Base-by-base conservation (phyloP, 768 basidiomycete genomes). In the Kwoniella pini region DNA sequence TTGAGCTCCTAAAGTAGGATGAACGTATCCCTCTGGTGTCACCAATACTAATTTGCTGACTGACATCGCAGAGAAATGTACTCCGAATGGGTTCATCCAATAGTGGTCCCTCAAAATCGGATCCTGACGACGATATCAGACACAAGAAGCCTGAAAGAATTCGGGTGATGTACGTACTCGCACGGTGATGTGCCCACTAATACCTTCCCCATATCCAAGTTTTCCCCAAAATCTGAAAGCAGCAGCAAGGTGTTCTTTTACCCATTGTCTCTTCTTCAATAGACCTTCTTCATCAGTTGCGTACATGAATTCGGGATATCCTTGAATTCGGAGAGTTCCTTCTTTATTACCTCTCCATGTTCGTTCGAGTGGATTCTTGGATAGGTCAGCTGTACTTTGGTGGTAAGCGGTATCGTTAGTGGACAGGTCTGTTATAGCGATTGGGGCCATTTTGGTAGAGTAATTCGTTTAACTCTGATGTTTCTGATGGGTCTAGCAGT, bases 31-130 rank as follows among this genome's bases (percentile, higher is more conserved):
- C 0, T 74, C 68, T 42, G 81, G 81, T 74, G 82, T 80, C 11
- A 84, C 83, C 13, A 83, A 81, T 26, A 84, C 72, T 33, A 84
- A 75, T 70, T 82, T 81, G 12, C 65, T 66, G 1, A 83, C 79
- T 54, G 82, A 80, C 54, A 84, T 82, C n/a, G 80, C 61, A 28
- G 77, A 76, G 75, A 84, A 84, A 66, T 83, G 83, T 17, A 80
- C 68, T 19, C 83, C 82, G 30, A 69, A 71, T 2, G 74, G 74
- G 53, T 69, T 73, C 60, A 75, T 71, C 70, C 70, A 71, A 53
- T 67, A 71, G 36, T 68, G 64, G 38, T 68, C 67, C 12, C 62
- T 27, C 22, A 69, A 50, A 30, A 69, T 66, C 2, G 70, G 70
- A 48, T 71, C 70, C 44, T 53, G 33, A 7, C 33, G 40, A 43